These are phyloP conservation scores for Echeveria elegans DNA, from an alignment of 164 flowering plant genomes.

Conservation along the genomic window DNA sequence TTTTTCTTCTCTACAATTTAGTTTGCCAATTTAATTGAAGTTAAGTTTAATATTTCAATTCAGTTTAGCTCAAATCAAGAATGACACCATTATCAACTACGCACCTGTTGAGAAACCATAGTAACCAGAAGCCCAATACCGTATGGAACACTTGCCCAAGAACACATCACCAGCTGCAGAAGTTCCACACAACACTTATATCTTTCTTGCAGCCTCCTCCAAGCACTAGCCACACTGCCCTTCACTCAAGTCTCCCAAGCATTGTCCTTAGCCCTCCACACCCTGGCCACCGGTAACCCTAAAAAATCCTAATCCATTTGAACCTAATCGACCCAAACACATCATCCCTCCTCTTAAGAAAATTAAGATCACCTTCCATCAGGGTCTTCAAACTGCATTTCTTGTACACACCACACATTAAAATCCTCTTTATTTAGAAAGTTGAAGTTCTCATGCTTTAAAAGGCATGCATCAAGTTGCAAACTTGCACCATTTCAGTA, in stretches of 20 bases:
- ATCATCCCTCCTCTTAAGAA: conserved; percentile 63
- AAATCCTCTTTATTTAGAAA: conserved; percentile 61
- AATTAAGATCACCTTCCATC: conserved; percentile 48
- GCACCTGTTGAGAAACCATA: conserved; percentile 45
- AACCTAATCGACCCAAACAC: conserved; percentile 57
- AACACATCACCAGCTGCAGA: conserved; percentile 72
- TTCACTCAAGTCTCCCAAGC: conserved; percentile 59
- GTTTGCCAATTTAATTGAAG: no score
- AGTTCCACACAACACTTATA: conserved; percentile 70
- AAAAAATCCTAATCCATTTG: conserved; percentile 57
- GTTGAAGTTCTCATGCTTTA: conserved; percentile 51
- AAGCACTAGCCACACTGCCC: conserved; percentile 60
- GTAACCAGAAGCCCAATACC: conserved; percentile 87
- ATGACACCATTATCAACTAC: not conserved
- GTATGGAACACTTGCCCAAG: conserved; percentile 72
- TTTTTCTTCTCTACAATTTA: no score
- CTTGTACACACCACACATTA: conserved; percentile 40
- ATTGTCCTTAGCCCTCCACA: conserved; percentile 76
- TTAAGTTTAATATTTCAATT: no score
- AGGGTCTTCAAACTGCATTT: conserved; percentile 55
- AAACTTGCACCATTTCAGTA: conserved; percentile 46
- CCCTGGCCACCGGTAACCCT: conserved; percentile 52
- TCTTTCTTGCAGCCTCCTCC: conserved; percentile 46
- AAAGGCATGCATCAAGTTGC: conserved; percentile 62
- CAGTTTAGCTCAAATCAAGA: no score